Percentiles rank a stretch among this genome's conserved stretches.
Conservation (phyloP, 768 basidiomycete species). For the Nevesoporus exiguus region DNA sequence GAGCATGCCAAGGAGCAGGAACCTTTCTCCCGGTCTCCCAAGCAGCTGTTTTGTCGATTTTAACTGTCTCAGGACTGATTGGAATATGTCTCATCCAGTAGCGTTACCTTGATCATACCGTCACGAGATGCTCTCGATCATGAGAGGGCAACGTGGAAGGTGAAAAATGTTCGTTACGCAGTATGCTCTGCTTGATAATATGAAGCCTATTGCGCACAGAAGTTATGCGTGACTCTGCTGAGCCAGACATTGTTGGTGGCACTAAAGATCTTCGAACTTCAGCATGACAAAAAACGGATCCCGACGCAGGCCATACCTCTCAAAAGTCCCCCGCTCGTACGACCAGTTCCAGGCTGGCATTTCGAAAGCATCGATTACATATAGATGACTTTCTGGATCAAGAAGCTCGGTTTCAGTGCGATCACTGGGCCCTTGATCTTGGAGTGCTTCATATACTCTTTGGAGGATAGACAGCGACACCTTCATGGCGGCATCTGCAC, state of each 20-base stretch:
- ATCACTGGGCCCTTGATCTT: constrained; percentile 53
- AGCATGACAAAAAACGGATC: constrained; percentile 3
- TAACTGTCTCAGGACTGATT: constrained; percentile 47
- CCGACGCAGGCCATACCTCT: constrained; percentile 52
- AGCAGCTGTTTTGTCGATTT: constrained; percentile 95
- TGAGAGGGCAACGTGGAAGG: constrained; percentile 90
- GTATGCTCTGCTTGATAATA: constrained; percentile 88
- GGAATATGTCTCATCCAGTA: constrained; percentile 14
- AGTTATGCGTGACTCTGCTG: constrained; percentile 75
- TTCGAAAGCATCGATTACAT: constrained; percentile 86
- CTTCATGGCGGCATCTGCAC: constrained; percentile 76
- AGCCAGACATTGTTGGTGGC: constrained; percentile 70
- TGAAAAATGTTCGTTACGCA: constrained; percentile 96
- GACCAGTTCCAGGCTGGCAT: constrained; percentile 97
- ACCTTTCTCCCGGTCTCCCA: constrained; percentile 84
- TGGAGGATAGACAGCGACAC: constrained; percentile 64
- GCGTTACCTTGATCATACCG: constrained; percentile 47
- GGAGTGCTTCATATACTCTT: constrained; percentile 72
- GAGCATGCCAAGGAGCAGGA: constrained; percentile 92
- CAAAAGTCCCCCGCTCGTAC: constrained; percentile 79
- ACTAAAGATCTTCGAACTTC: constrained; percentile 38
- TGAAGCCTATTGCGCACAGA: constrained; percentile 83
- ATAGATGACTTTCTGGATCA: constrained; percentile 79
- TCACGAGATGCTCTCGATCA: constrained; percentile 84
- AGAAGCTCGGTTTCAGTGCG: constrained; percentile 57